Conservation (phyloP, 768 basidiomycete species). For the Tricholoma bakamatsutake region DNA sequence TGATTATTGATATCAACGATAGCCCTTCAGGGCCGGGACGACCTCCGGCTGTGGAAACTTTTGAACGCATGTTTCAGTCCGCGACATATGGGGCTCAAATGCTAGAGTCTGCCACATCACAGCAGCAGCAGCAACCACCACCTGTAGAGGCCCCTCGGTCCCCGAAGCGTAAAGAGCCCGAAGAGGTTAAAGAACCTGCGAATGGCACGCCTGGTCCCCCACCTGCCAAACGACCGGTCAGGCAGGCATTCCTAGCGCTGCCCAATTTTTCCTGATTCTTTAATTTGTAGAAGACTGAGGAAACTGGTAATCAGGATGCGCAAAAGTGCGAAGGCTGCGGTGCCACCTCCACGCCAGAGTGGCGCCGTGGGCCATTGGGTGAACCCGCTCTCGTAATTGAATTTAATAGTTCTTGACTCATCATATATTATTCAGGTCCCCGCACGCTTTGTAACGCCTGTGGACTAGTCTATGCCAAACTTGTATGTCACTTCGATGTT, state of each 20-base stretch:
- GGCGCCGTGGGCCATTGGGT: constrained; percentile 83
- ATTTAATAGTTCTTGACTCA: background rate
- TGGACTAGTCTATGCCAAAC: constrained; percentile 81
- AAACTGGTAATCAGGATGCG: constrained; percentile 39
- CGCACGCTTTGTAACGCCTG: constrained; percentile 84
- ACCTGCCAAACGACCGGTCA: constrained; percentile 14
- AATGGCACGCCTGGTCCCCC: constrained; percentile 3
- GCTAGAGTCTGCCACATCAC: constrained; percentile 33
- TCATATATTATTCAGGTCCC: constrained; percentile 44
- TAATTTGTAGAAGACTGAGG: constrained; percentile 7
- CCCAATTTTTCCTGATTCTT: background rate
- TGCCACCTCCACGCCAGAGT: constrained; percentile 84
- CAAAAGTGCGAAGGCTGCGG: constrained; percentile 78
- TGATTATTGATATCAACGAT: constrained; percentile 4
- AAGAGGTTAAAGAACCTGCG: constrained; percentile 1
- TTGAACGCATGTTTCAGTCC: constrained; percentile 38
- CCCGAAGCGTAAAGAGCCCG: constrained; percentile 9
- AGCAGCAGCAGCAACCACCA: constrained; percentile 8
- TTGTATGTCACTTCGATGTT: constrained; percentile 42
- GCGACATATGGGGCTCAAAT: constrained; percentile 38
- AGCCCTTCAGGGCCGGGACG: constrained; percentile 1
- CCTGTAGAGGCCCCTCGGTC: constrained; percentile 3
- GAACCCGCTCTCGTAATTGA: constrained; percentile 17
- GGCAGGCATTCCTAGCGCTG: background rate
- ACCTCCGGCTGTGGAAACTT: constrained; percentile 21